These are phyloP conservation scores for Vicia faba DNA, from an alignment of 306 rosid genomes.

Conservation along the genomic window DNA sequence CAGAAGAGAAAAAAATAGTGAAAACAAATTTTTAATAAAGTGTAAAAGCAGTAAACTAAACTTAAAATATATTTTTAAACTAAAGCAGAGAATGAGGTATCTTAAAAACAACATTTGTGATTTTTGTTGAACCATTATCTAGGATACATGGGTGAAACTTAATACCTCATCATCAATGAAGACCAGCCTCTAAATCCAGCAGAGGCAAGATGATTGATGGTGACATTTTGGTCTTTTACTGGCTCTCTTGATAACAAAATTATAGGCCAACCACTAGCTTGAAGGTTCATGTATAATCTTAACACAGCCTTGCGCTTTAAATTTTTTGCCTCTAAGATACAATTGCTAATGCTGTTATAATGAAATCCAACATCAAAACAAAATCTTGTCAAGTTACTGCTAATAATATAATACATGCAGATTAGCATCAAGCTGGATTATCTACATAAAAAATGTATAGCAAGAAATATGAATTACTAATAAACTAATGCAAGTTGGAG, in stretches of 20 bases:
- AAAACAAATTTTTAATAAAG: no score
- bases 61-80: background rate
- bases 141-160: constrained; percentile 6
- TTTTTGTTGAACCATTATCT: constrained; percentile 1
- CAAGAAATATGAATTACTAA: background rate
- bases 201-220: constrained; percentile 53
- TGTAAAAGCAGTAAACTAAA: no score
- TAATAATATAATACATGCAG: constrained; percentile 14
- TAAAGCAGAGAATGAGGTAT: background rate
- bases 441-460: background rate
- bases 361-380: constrained; percentile 39
- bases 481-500: constrained; percentile 30
- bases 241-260: constrained; percentile 70
- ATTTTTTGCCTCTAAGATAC: constrained; percentile 51
- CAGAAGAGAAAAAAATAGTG: no score
- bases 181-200: constrained; percentile 71
- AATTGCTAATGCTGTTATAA: constrained; percentile 45
- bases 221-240: constrained; percentile 46
- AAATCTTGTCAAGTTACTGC: constrained; percentile 24
- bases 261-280: constrained; percentile 73
- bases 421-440: constrained; percentile 24
- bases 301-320: constrained; percentile 57
- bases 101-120: constrained; percentile 23
- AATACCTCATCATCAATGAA: constrained; percentile 74
- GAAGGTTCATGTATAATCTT: constrained; percentile 56